Base-by-base conservation (phyloP, 1,139 yeast genomes). In the Saccharomyces hybrid region DNA sequence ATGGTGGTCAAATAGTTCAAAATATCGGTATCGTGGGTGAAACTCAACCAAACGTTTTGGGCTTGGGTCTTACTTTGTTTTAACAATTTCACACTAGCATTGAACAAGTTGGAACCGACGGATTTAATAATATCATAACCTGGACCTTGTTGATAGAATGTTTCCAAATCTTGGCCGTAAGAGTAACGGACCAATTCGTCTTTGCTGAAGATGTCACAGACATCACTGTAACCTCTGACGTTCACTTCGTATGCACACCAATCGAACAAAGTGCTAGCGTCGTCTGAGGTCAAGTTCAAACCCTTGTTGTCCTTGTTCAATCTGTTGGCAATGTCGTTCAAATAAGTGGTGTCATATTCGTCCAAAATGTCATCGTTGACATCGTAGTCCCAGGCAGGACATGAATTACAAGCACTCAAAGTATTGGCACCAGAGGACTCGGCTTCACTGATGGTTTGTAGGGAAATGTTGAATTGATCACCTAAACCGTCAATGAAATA, bases 11-110 rank as follows among this genome's bases (percentile, higher is more conserved):
- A 71, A 60, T 75, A 77, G 42, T 78, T 73, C 50, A 78, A 73
- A 47, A 83, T 67, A 62, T 83, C 84, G 49, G 81, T 73, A 64
- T 84, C 88, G 65, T 84, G 89, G 24, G 83, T 73, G 67, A 83
- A 83, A 12, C 79, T 73, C 58, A 79, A 69, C 58, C 70, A 71
- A 48, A 75, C 62, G 42, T 72, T 71, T 48, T 68, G 69, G 42
- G 63, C 67, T 21, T 58, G 50, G 1, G 54, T 54, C 1, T 62
- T 56, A 19, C 64, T 62, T 48, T 66, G 60, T 42, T 61, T 57
- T 60, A 69, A 57, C 34, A 68, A 56, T 12, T 62, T 60, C 28
- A 63, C 55, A 6, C 69, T 60, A 46, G 86, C 83, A 57, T 81
- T 78, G 55, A 79, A 74, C 56, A 73, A 73, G 2, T 78, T 75